Evolutionary conservation across 225 moss, liverwort and hornwort genomes (phyloP), one percentile per base, ranked within the genome.

Genomic region (Pleurozium schreberi): DNA sequence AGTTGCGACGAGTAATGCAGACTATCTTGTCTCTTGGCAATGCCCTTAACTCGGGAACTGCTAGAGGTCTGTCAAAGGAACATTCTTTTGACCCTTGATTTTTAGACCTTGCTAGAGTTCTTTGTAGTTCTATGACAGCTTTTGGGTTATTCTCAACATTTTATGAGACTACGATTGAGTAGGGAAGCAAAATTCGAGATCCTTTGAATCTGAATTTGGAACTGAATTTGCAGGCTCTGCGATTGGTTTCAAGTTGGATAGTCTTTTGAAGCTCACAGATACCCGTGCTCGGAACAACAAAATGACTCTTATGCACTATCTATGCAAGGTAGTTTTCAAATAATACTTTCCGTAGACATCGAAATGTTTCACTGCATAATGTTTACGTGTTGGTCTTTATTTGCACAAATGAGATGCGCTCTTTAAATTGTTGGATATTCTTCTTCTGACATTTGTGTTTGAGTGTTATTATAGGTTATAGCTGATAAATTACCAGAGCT

Each of bases 241-340:
- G 31, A 95, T 99, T 86, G 99, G 99, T 83, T 99, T 99, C 88
- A 99, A 97, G 92, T 89, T 99, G 90, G 99, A 99, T 92, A 97
- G 97, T 91, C 93, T 99, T 75, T 88, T 99, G 63, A 97, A 99
- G 90, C 99, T 99, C 61, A 96, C 97, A 83, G 96, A 99, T 66
- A 97, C 97, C 73, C 96, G 97, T 84, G 97, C 97, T 53, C 96
- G 96, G 83, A 96, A 99, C 90, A 97, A 95, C 90, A 99, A 95
- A 91, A 99, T 99, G 99, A 99, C 99, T 81, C 94, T 99, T 60
- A 99, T 99, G 99, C 97, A 99, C 87, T 99, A 99, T 90, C 89
- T 99, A 64, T 97, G 99, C 96, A 99, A 99, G 97, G 98, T 96
- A 85, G 64, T 84, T 49, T n/a, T 18, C 13, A 60, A 75, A 64